These are phyloP conservation scores for Solanum chilense DNA, from an alignment of 257 asterid species.

Conservation along the genomic window DNA sequence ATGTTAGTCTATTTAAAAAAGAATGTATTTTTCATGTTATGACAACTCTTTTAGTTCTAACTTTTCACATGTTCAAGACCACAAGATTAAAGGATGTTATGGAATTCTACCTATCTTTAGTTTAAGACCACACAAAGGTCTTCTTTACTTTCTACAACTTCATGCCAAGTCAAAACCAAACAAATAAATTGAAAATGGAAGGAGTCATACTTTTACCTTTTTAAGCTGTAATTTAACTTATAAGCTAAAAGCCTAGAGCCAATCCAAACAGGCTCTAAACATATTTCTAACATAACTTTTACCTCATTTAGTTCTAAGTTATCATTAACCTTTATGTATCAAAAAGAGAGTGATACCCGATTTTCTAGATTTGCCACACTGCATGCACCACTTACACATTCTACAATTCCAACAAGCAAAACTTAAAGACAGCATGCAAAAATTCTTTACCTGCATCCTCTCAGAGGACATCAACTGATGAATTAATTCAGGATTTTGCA, in stretches of 20 bases:
- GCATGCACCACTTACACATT: not conserved
- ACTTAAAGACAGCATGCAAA: not conserved
- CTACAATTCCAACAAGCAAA: not conserved
- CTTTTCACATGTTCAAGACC: not conserved
- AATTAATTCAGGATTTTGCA: conserved; percentile 44
- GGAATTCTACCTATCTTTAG: too few relatives aligned
- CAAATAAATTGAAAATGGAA: not conserved
- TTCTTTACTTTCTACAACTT: not conserved
- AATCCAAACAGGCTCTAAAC: not conserved
- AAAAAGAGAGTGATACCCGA: not conserved
- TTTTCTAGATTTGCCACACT: not conserved
- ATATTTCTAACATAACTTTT: not conserved
- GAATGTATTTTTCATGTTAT: not conserved
- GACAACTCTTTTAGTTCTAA: not conserved
- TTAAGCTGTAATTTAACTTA: not conserved
- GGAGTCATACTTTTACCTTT: not conserved
- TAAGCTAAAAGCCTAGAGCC: not conserved
- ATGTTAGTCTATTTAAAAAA: too few relatives aligned
- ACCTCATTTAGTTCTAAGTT: not conserved
- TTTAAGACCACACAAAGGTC: not conserved
- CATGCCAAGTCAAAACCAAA: not conserved
- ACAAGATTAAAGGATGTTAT: too few relatives aligned
- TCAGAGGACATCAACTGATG: conserved; percentile 41
- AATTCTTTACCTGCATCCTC: conserved; percentile 31
- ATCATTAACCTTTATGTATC: not conserved